Conservation (phyloP, 2,329 filamentous ascomycete genomes). For the Chaetomiaceae sp. region DNA sequence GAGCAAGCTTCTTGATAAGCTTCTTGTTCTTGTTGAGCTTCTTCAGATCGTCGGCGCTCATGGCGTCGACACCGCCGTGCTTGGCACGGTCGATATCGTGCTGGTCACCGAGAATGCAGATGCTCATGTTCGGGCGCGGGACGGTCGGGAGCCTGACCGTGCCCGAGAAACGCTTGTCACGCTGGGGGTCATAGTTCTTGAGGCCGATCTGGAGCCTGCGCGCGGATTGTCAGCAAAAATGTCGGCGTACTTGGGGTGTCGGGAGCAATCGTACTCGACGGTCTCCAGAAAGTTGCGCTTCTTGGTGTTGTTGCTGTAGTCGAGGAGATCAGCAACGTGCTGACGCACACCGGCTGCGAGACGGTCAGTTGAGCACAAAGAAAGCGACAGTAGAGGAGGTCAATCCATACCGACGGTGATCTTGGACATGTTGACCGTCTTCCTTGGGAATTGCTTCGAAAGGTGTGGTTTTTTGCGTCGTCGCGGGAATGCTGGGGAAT, state of each 20-base stretch:
- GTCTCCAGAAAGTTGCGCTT: conserved; percentile 96
- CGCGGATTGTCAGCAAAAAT: not conserved
- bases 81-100: conserved; percentile 99
- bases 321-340: conserved; percentile 88
- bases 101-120: conserved; percentile 71
- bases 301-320: conserved; percentile 89
- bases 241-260: not conserved
- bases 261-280: conserved; percentile 46
- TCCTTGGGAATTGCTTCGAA: conserved; percentile 73
- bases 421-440: conserved; percentile 85
- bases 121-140: conserved; percentile 83
- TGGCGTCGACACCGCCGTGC: conserved; percentile 97
- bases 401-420: conserved; percentile 65
- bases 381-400: not conserved
- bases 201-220: conserved; percentile 65
- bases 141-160: conserved; percentile 92
- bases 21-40: conserved; percentile 99
- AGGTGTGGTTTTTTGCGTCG: conserved; percentile 57
- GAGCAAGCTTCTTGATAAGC: conserved; percentile 99
- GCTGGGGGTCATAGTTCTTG: conserved; percentile 99
- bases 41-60: conserved; percentile 98
- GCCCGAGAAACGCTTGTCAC: conserved; percentile 99
- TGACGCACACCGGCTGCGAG: conserved; percentile 80
- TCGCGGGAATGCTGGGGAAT: conserved; percentile 18
- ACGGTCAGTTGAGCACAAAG: conserved; percentile 13